Percentiles rank a stretch among this genome's conserved stretches.
Evolutionary conservation across 768 basidiomycete genomes (phyloP).

Genomic region (Asterophora parasitica): DNA sequence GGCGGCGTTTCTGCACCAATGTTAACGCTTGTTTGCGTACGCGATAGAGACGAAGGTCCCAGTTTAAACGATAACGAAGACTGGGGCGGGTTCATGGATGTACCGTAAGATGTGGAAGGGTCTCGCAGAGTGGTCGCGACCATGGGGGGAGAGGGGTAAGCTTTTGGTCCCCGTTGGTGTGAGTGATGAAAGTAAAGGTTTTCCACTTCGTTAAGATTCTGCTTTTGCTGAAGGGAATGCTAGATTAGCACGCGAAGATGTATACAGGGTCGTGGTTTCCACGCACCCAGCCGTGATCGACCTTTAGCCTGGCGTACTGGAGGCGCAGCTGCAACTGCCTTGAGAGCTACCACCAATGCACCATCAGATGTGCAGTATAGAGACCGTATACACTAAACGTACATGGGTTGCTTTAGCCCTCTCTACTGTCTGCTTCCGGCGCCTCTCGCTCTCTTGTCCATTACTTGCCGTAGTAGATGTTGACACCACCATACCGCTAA

Average conservation of each 20-base stretch:
- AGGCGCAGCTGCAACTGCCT: slow-evolving; percentile 69
- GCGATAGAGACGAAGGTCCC: slow-evolving; percentile 10
- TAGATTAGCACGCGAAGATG: neutral
- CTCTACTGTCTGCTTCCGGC: slow-evolving; percentile 48
- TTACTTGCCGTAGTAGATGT: slow-evolving; percentile 21
- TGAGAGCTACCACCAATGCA: slow-evolving; percentile 43
- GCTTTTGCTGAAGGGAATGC: slow-evolving; percentile 51
- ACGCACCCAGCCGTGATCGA: slow-evolving; percentile 78
- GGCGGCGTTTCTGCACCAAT: slow-evolving; percentile 1
- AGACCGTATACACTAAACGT: slow-evolving; percentile 17
- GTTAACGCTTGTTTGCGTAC: slow-evolving; percentile 4
- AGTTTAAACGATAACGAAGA: slow-evolving; percentile 24
- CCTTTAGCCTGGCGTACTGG: slow-evolving; percentile 74
- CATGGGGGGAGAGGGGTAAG: slow-evolving; percentile 22
- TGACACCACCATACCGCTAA: slow-evolving; percentile 29
- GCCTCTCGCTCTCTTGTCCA: slow-evolving; percentile 34
- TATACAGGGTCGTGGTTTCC: neutral
- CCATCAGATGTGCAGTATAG: neutral
- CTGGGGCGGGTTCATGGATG: slow-evolving; percentile 14
- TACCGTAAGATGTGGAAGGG: slow-evolving; percentile 17
- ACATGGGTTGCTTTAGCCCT: slow-evolving; percentile 57
- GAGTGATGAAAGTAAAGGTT: slow-evolving; percentile 79
- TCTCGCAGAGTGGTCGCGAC: slow-evolving; percentile 15
- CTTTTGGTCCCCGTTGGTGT: slow-evolving; percentile 38
- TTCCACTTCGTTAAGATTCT: slow-evolving; percentile 77